phyloP scores from a whole-genome alignment of 2,329 filamentous ascomycete genomes.

The Colletotrichum cereale region DNA sequence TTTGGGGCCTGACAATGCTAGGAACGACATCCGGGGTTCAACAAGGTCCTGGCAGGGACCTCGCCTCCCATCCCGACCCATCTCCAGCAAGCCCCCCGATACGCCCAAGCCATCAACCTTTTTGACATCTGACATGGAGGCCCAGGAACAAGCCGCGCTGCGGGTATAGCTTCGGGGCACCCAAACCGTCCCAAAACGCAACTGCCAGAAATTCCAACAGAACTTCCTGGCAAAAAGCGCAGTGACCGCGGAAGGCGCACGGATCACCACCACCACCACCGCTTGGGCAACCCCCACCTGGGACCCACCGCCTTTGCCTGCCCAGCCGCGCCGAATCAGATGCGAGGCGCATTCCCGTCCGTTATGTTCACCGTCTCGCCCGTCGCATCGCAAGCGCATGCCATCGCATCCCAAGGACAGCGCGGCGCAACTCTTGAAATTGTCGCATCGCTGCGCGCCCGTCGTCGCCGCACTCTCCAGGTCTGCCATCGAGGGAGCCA shows the following conservation, averaged over 20 bases:
- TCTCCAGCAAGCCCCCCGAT: not conserved
- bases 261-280: not conserved
- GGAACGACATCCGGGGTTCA: not conserved
- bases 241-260: constrained; percentile 29
- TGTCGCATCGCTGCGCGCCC: constrained; percentile 8
- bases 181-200: not conserved
- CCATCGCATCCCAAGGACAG: constrained; percentile 11
- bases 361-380: constrained; percentile 13
- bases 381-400: constrained; percentile 15
- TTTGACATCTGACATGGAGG: not conserved
- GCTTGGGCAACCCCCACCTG: not conserved
- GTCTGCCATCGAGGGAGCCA: not conserved
- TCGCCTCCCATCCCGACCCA: not conserved
- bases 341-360: constrained; percentile 22
- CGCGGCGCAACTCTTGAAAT: not conserved
- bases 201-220: not conserved
- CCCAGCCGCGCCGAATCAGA: constrained; percentile 32
- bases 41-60: not conserved
- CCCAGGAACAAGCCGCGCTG: not conserved
- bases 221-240: not conserved
- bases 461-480: too few species aligned
- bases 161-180: not conserved
- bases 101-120: not conserved
- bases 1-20: not conserved
- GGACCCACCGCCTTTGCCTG: not conserved